Evolutionary conservation across 306 rosid species (phyloP).

Genomic region (Hippophae rhamnoides): DNA sequence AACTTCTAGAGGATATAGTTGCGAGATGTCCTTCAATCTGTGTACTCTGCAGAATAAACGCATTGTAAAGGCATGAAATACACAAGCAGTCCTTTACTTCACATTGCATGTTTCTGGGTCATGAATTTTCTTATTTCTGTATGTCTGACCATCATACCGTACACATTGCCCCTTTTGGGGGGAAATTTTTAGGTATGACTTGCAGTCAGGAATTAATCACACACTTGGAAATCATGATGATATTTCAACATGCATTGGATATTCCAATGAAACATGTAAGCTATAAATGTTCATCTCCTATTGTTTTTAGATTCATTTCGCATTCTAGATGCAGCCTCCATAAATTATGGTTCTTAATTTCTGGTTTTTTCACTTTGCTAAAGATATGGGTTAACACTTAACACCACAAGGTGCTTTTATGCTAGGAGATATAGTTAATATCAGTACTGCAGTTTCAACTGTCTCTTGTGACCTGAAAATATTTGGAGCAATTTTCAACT

Average conservation of each 20-base stretch:
- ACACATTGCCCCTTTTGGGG: constrained; percentile 14
- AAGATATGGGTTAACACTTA: too few relatives aligned
- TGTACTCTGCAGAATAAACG: too few relatives aligned
- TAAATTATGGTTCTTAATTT: too few relatives aligned
- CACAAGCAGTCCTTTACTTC: too few relatives aligned
- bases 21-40: too few relatives aligned
- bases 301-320: neutral
- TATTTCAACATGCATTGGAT: constrained; percentile 53
- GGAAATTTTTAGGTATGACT: constrained; percentile 49
- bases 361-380: neutral
- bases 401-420: too few relatives aligned
- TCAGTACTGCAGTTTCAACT: too few relatives aligned
- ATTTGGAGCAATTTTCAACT: too few relatives aligned
- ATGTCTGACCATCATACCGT: neutral
- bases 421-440: too few relatives aligned
- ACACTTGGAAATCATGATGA: constrained; percentile 63
- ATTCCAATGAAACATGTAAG: constrained; percentile 68
- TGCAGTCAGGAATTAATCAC: constrained; percentile 52
- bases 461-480: too few relatives aligned
- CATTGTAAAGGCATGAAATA: too few relatives aligned
- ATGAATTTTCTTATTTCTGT: constrained; percentile 1
- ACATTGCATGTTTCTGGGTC: neutral
- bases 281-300: constrained; percentile 6
- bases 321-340: neutral
- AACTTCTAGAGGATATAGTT: too few relatives aligned